A percentile compares a stretch with the other conserved stretches of the same genome.
These are phyloP conservation scores for Pulveroboletus sp. DNA, from an alignment of 768 basidiomycete species.

Conservation along the genomic window DNA sequence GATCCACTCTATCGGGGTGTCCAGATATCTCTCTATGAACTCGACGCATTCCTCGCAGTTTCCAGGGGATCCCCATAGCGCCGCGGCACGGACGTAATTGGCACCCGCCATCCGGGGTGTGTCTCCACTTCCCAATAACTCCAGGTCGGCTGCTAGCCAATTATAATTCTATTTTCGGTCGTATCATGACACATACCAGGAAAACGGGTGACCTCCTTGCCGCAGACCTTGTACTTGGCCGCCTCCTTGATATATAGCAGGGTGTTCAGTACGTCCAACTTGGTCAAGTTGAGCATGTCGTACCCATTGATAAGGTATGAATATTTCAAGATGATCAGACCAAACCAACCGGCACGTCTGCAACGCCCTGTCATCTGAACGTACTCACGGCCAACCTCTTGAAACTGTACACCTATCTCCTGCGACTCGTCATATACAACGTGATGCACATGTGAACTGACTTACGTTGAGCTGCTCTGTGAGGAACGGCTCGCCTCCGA, in stretches of 20 bases:
- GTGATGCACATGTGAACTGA: conserved; percentile 6
- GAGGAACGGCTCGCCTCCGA: conserved; percentile 98
- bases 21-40: conserved; percentile 76
- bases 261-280: conserved; percentile 87
- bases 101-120: conserved; percentile 85
- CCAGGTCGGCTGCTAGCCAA: conserved; percentile 68
- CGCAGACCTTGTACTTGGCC: conserved; percentile 74
- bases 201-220: conserved; percentile 75
- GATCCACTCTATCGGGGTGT: conserved; percentile 83
- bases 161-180: not conserved
- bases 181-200: conserved; percentile 55
- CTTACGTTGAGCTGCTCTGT: conserved; percentile 88
- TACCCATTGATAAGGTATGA: conserved; percentile 96
- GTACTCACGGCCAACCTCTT: conserved; percentile 90
- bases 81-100: conserved; percentile 61
- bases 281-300: conserved; percentile 89
- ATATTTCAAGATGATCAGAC: conserved; percentile 90
- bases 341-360: conserved; percentile 95
- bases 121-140: conserved; percentile 72
- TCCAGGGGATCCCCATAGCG: conserved; percentile 68
- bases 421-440: conserved; percentile 27
- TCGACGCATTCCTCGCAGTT: conserved; percentile 83
- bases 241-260: conserved; percentile 86
- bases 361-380: conserved; percentile 93
- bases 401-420: conserved; percentile 84